A percentile compares a stretch with the other conserved stretches of the same genome.
Conservation (phyloP, 2,329 filamentous ascomycete genomes). For the Cercospora beticola region DNA sequence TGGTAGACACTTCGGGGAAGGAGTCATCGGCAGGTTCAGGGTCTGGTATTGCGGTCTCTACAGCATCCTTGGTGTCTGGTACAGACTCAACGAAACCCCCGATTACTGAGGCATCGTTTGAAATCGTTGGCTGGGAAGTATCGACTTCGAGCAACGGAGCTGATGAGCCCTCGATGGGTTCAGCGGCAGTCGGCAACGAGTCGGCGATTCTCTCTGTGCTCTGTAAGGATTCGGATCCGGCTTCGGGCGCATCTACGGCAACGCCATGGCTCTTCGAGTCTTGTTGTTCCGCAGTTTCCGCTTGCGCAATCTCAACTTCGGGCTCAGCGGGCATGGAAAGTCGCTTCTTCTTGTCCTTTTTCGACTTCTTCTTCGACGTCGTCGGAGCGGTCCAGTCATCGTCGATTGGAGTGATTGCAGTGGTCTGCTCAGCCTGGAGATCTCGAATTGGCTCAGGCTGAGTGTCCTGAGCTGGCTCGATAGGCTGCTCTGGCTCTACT, state of each 20-base stretch:
- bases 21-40: slow-evolving; percentile 16
- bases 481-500: not conserved
- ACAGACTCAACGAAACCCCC: not conserved
- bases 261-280: not conserved
- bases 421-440: not conserved
- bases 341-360: slow-evolving; percentile 15
- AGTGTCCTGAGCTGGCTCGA: not conserved
- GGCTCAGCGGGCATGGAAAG: slow-evolving; percentile 7
- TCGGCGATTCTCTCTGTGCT: not conserved
- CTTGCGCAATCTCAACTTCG: not conserved
- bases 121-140: not conserved
- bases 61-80: not conserved
- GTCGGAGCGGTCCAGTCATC: not conserved
- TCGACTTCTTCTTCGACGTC: slow-evolving; percentile 1
- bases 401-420: not conserved
- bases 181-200: not conserved
- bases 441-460: not conserved
- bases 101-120: not conserved
- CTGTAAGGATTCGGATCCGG: not conserved
- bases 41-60: not conserved
- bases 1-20: slow-evolving; percentile 20
- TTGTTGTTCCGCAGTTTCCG: not conserved
- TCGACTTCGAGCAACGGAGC: not conserved
- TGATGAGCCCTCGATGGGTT: not conserved
- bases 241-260: not conserved